Base-by-base conservation (phyloP, 2,329 filamentous ascomycete genomes). In the Tolypocladium cylindrosporum region DNA sequence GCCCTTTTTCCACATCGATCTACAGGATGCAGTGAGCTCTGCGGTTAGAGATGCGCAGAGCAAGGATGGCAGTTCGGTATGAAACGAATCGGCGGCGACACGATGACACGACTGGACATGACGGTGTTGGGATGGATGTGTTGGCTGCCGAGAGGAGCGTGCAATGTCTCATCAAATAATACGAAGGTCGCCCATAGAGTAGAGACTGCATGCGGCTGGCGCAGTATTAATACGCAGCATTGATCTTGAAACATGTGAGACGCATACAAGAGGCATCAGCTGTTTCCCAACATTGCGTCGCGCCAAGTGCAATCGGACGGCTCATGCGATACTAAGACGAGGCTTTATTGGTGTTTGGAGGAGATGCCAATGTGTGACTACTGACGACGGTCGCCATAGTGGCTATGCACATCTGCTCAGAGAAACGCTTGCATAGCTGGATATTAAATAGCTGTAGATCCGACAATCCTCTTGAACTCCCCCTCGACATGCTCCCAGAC, bases 1-100 rank as follows among this genome's bases (percentile, higher is more conserved):
- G 55, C 78, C 78, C 0, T 79, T 75, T 59, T 79, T 80, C 67
- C 78, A 80, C 54, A 60, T 75, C 4, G 77, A 80, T 60, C 65
- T 80, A 19, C 65, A 70, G 27, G 74, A 74, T 21, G 77, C 76
- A 8, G 68, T 79, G 6, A 71, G 74, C 40, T 66, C 68, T 3
- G 72, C 71, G 0, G 67, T 72, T 13, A 55, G 62, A 19, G 66
- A 69, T 57, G 67, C 66, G 2, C 58, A 56, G 19, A 60, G 58
- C 19, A 68, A 64, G 48, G 68, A 69, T 40, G 39, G 9, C 31
- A 27, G 8, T 1, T 39, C n/a, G 4, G 9, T 6, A n/a, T 31
- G 21, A 56, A 21, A 11, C 36, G 21, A n/a, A 5, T 9, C 34
- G 27, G 31, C 10, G 48, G 48, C 19, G 16, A 36, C 19, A 36